Base-by-base conservation (phyloP, 331 rosid genomes). In the Prunus yedoensis region DNA sequence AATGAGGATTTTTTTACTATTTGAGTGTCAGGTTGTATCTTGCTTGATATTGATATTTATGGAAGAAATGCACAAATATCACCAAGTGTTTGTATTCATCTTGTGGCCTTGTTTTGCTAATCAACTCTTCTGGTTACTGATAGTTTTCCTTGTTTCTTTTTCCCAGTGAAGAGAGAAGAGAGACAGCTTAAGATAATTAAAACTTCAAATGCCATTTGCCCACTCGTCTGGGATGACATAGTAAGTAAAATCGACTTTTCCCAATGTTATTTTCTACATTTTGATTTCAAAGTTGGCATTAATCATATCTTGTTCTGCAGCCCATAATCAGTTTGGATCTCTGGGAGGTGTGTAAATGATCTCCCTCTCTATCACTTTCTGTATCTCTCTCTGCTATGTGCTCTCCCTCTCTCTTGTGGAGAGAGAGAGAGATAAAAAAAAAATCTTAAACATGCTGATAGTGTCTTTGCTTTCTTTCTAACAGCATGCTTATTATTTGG, bases 401-500 rank as follows among this genome's bases (percentile, higher is more conserved):
- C 68, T 66, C 70, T 64, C 66, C 13, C 61, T 52, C 50, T 32
- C 73, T 38, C 59, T 35, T 23, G 4, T 32, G 30, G 54, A 49
- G 46, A 49, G 10, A 62, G 54, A 49, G 46, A 38, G 7, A 62
- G 50, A 18, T 46, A 18, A 27, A 27, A 27, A 27, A 27, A 2
- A 27, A 27, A 0, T 43, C 73, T 68, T 68, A 43, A 51, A 16
- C 27, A n/a, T 25, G 53, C 85, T 87, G 81, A 84, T 51, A 38
- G 10, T 71, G 14, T 45, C 43, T 76, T 47, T 73, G 47, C 64
- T 77, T 79, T 73, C 70, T 76, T 80, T 25, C 60, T 54, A 79
- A 88, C 94, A 94, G 99, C 99, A 94, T 84, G 93, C 99, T 10
- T 94, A 92, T 74, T 92, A 94, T 83, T 85, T 85, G 85, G 99